Evolutionary conservation across 805 yeast genomes (phyloP).

Genomic region (Teunomyces lycoperdinae): DNA sequence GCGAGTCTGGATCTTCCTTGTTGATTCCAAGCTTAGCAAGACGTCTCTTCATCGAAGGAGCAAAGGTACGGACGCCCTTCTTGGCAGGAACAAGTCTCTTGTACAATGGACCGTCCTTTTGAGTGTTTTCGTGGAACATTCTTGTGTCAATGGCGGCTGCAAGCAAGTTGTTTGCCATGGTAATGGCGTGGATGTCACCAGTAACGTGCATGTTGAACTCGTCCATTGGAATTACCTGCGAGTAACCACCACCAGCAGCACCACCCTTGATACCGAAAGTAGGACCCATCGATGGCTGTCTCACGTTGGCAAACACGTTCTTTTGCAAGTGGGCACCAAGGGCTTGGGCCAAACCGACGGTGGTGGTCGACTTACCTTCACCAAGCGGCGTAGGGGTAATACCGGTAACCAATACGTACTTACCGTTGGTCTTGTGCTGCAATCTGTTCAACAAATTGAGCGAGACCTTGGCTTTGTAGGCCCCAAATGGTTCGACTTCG

Average conservation of each 20-base stretch:
- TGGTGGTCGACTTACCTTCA: slow-evolving; percentile 83
- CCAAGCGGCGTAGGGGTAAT: slow-evolving; percentile 85
- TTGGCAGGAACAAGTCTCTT: slow-evolving; percentile 73
- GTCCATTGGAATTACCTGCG: slow-evolving; percentile 87
- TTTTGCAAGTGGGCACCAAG: slow-evolving; percentile 70
- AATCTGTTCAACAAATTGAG: slow-evolving; percentile 62
- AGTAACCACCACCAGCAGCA: slow-evolving; percentile 89
- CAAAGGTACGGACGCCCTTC: slow-evolving; percentile 66
- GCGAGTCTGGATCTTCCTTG: slow-evolving; percentile 69
- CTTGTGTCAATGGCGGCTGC: slow-evolving; percentile 87
- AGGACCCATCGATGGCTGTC: slow-evolving; percentile 90
- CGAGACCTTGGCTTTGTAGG: slow-evolving; percentile 73
- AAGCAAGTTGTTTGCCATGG: slow-evolving; percentile 75
- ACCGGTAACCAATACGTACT: slow-evolving; percentile 76
- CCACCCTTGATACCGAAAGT: slow-evolving; percentile 88
- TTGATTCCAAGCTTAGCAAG: slow-evolving; percentile 63
- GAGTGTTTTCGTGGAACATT: slow-evolving; percentile 80
- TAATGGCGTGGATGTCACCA: slow-evolving; percentile 83
- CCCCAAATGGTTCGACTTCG: slow-evolving; percentile 74
- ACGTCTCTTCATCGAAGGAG: slow-evolving; percentile 66
- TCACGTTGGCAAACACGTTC: slow-evolving; percentile 73
- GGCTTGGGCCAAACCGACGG: slow-evolving; percentile 80
- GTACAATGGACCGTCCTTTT: slow-evolving; percentile 69
- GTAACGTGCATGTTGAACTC: slow-evolving; percentile 84
- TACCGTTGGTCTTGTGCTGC: slow-evolving; percentile 59